Base-by-base conservation (phyloP, 2,329 filamentous ascomycete genomes). In the Nemania serpens region DNA sequence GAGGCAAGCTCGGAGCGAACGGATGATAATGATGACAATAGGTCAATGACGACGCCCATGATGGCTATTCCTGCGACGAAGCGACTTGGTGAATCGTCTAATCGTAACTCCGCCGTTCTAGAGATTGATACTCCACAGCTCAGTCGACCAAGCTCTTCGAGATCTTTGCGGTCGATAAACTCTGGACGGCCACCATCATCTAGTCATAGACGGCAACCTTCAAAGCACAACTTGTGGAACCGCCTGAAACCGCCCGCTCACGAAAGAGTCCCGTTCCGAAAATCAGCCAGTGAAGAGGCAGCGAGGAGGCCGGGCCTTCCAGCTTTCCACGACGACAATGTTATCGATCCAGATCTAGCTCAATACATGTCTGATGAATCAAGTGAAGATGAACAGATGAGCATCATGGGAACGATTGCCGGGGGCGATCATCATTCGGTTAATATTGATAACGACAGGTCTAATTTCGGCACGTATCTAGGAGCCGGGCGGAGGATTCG, bases 281-380 rank as follows among this genome's bases (percentile, higher is more conserved):
- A 89, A 60, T 82, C 87, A 11, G 79, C 82, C 17, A 87, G 80
- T 10, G 86, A 96, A 54, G 89, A 93, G 60, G 78, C 82, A 49
- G 79, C 82, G 3, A 86, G 84, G 64, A 89, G 88, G 65, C 79
- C 86, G 7, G 86, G 87, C 43, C 83, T 97, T 37, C 89, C 93
- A 15, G 93, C 93, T n/a, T 98, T 99, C 69, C 95, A 99, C 74
- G 93, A 95, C 71, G 95, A 99, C 78, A 98, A 95, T 72, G 97
- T 99, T 68, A 98, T 99, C 68, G 95, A 99, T 73, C 95, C 95
- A 1, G 95, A 99, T 71, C 80, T 99, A 55, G 94, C 93, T 5
- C 91, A 92, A 36, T 99, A 96, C 76, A 90, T 99, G 82, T 99
- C 95, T 6, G 95, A 99, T 73, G 93, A 91, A 49, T 97, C 93